These are phyloP conservation scores for Licmophora abbreviata DNA, from an alignment of 108 stramenopile genomes.

Conservation along the genomic window DNA sequence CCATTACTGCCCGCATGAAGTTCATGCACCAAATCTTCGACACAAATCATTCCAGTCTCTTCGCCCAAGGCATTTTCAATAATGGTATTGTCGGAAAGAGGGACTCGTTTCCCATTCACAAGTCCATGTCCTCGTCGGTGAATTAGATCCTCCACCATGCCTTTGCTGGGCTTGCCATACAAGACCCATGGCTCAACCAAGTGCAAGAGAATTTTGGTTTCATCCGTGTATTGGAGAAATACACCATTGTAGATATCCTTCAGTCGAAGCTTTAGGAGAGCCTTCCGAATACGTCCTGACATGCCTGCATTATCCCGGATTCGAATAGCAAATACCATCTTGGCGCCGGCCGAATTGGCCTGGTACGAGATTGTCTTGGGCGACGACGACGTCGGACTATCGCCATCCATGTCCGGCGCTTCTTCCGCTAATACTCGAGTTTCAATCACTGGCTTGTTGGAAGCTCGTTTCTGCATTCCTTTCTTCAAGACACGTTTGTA, in stretches of 20 bases:
- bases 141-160: slow-evolving; percentile 69
- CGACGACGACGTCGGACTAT: slow-evolving; percentile 10
- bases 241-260: slow-evolving; percentile 63
- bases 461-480: slow-evolving; percentile 82
- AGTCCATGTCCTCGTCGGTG: slow-evolving; percentile 56
- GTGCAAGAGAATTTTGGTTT: slow-evolving; percentile 52
- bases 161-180: slow-evolving; percentile 63
- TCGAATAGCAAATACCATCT: slow-evolving; percentile 65
- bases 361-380: slow-evolving; percentile 58
- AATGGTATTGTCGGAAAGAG: slow-evolving; percentile 75
- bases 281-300: slow-evolving; percentile 37
- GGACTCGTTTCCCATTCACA: slow-evolving; percentile 61
- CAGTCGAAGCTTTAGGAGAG: slow-evolving; percentile 46
- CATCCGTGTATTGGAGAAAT: slow-evolving; percentile 57
- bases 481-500: slow-evolving; percentile 69
- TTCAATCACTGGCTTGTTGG: slow-evolving; percentile 42
- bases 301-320: slow-evolving; percentile 51
- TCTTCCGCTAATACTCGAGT: slow-evolving; percentile 38
- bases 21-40: slow-evolving; percentile 84
- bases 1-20: slow-evolving; percentile 22
- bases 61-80: slow-evolving; percentile 70
- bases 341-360: slow-evolving; percentile 65
- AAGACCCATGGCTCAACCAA: slow-evolving; percentile 79
- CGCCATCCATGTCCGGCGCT: slow-evolving; percentile 17
- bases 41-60: slow-evolving; percentile 70